phyloP scores from a whole-genome alignment of 441 rosid species.

The Populus tomentosa region DNA sequence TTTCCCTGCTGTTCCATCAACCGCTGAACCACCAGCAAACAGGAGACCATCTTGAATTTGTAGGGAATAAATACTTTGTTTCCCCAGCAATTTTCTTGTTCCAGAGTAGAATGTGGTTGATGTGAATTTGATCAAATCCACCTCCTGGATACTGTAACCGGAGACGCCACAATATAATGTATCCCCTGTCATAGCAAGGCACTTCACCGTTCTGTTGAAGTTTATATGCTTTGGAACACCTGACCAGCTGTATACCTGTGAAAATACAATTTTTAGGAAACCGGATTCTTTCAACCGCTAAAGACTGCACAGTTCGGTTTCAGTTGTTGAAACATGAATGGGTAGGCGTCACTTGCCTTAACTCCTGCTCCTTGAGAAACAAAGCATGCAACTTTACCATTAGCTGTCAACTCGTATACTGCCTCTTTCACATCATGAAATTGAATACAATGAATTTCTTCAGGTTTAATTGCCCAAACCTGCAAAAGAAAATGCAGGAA shows the following conservation, averaged over 20 bases:
- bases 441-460: constrained; percentile 55
- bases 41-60: constrained; percentile 35
- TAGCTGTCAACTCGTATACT: constrained; percentile 43
- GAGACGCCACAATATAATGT: constrained; percentile 57
- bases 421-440: constrained; percentile 64
- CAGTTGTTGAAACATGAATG: not conserved
- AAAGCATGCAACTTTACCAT: constrained; percentile 47
- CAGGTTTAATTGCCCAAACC: constrained; percentile 59
- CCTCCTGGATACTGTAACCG: constrained; percentile 57
- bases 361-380: constrained; percentile 54
- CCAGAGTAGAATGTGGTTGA: constrained; percentile 42
- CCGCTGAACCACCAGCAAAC: constrained; percentile 45
- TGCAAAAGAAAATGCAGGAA: not conserved
- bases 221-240: constrained; percentile 51
- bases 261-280: not conserved
- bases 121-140: constrained; percentile 40
- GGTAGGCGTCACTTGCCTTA: constrained; percentile 33
- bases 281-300: not conserved
- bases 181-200: constrained; percentile 47
- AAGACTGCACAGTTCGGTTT: not conserved
- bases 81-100: constrained; percentile 50
- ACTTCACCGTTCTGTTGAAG: constrained; percentile 42
- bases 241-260: constrained; percentile 60
- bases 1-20: constrained; percentile 62
- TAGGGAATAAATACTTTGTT: constrained; percentile 44